A percentile compares a stretch with the other conserved stretches of the same genome.
These are phyloP conservation scores for Mycogone perniciosa DNA, from an alignment of 2,329 filamentous ascomycete species.

Conservation along the genomic window DNA sequence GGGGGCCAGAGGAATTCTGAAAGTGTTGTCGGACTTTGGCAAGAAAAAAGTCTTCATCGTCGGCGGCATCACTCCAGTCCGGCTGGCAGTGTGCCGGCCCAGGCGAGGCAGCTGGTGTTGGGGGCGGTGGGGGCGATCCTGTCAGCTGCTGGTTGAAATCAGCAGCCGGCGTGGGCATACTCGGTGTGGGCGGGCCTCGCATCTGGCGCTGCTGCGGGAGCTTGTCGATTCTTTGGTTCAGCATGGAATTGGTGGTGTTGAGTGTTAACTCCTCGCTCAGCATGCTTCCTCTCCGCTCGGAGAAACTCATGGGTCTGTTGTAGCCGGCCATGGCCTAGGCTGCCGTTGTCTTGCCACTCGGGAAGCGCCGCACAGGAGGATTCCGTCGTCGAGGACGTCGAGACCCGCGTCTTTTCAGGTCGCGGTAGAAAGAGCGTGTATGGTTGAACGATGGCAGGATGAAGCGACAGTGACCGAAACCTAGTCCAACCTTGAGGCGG, in stretches of 20 bases:
- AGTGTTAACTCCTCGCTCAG: slow-evolving; percentile 53
- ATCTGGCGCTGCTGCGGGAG: slow-evolving; percentile 33
- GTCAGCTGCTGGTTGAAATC: slow-evolving; percentile 57
- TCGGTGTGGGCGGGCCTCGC: slow-evolving; percentile 58
- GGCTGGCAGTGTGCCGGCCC: slow-evolving; percentile 55
- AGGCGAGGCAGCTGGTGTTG: slow-evolving; percentile 59
- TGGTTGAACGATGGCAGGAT: not conserved
- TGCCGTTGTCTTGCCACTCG: not conserved
- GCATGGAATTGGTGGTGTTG: slow-evolving; percentile 38
- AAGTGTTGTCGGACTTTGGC: slow-evolving; percentile 76
- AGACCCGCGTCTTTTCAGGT: too few species aligned
- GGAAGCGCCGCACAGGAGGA: not conserved
- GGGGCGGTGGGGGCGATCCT: slow-evolving; percentile 57
- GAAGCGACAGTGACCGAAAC: not conserved
- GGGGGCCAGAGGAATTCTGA: slow-evolving; percentile 64
- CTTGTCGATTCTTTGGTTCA: slow-evolving; percentile 48
- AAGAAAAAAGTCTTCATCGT: slow-evolving; percentile 77
- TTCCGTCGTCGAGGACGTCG: not conserved
- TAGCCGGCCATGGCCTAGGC: slow-evolving; percentile 28
- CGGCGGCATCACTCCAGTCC: slow-evolving; percentile 71
- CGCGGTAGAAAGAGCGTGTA: too few species aligned
- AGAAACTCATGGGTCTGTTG: slow-evolving; percentile 50
- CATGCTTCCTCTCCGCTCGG: slow-evolving; percentile 53
- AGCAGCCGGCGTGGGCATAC: slow-evolving; percentile 58
- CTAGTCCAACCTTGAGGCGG: not conserved